Conservation (phyloP, 2,329 filamentous ascomycete species). For the Chaetomium sp. region DNA sequence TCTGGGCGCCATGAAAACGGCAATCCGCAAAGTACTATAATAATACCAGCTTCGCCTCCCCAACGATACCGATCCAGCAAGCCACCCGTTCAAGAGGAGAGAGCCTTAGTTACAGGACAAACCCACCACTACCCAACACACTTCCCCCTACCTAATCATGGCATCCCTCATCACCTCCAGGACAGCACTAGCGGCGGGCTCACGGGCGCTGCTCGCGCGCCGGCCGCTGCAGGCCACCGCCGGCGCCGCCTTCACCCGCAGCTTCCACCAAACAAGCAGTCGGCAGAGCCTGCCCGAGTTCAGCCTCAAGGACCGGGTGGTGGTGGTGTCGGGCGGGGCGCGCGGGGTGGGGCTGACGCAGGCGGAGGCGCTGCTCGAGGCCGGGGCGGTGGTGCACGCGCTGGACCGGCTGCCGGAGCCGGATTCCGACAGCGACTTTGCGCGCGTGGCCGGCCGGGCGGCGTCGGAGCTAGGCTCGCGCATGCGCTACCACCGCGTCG, state of each 20-base stretch:
- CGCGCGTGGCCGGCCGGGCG: conserved; percentile 64
- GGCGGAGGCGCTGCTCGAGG: conserved; percentile 76
- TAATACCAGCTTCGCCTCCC: background rate
- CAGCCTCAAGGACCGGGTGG: conserved; percentile 70
- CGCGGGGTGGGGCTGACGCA: conserved; percentile 78
- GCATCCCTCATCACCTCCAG: conserved; percentile 12
- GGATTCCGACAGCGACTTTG: conserved; percentile 59
- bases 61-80: background rate
- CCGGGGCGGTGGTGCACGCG: conserved; percentile 72
- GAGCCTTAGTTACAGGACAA: background rate
- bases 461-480: conserved; percentile 65
- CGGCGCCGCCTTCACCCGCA: conserved; percentile 7
- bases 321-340: conserved; percentile 75
- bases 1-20: background rate
- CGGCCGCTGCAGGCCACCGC: conserved; percentile 2
- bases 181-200: conserved; percentile 7
- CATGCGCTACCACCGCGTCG: conserved; percentile 74
- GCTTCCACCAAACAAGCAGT: conserved; percentile 24
- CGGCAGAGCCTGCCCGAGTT: conserved; percentile 65
- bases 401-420: conserved; percentile 64
- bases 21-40: background rate
- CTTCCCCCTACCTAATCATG: conserved; percentile 19
- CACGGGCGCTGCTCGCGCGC: conserved; percentile 15
- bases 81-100: background rate
- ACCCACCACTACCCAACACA: background rate